phyloP scores from a whole-genome alignment of 352 stramenopile species.

The Phytophthora crassamura region DNA sequence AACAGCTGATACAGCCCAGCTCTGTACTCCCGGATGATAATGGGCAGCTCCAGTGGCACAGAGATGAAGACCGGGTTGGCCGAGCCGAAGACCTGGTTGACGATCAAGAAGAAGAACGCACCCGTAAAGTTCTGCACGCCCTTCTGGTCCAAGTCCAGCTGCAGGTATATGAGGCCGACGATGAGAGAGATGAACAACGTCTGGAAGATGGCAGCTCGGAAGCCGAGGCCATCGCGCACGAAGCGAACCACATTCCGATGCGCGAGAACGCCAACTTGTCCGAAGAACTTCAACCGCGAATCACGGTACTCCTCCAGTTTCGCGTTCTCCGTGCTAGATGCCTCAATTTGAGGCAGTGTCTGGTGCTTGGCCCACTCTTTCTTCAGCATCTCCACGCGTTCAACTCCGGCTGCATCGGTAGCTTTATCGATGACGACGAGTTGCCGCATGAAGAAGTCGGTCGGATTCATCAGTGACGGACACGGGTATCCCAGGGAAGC shows the following conservation, averaged over 20 bases:
- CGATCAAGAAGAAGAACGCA: slow-evolving; percentile 43
- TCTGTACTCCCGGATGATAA: slow-evolving; percentile 43
- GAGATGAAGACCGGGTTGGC: slow-evolving; percentile 39
- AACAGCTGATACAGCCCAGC: slow-evolving; percentile 35
- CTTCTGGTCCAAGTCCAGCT: slow-evolving; percentile 30
- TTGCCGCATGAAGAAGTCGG: slow-evolving; percentile 54
- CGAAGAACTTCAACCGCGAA: slow-evolving; percentile 11
- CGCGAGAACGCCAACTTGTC: slow-evolving; percentile 31
- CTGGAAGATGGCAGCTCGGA: slow-evolving; percentile 32
- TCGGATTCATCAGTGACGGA: slow-evolving; percentile 44
- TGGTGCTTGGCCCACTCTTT: slow-evolving; percentile 30
- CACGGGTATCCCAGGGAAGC: slow-evolving; percentile 33
- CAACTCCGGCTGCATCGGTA: slow-evolving; percentile 29
- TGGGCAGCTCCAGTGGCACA: slow-evolving; percentile 40
- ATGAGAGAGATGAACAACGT: slow-evolving; percentile 40
- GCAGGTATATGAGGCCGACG: slow-evolving; percentile 40
- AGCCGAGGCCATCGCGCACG: slow-evolving; percentile 33
- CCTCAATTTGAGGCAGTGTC: not conserved
- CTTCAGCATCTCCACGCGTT: slow-evolving; percentile 30
- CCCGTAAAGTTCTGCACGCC: slow-evolving; percentile 42
- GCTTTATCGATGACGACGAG: slow-evolving; percentile 43
- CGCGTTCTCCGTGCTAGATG: no score
- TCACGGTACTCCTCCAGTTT: no score
- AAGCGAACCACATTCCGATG: slow-evolving; percentile 34
- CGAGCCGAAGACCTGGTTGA: slow-evolving; percentile 47